Percentiles rank a stretch among this genome's conserved stretches.
Evolutionary conservation across 768 basidiomycete species (phyloP).

Genomic region (Cystofilobasidium capitatum): DNA sequence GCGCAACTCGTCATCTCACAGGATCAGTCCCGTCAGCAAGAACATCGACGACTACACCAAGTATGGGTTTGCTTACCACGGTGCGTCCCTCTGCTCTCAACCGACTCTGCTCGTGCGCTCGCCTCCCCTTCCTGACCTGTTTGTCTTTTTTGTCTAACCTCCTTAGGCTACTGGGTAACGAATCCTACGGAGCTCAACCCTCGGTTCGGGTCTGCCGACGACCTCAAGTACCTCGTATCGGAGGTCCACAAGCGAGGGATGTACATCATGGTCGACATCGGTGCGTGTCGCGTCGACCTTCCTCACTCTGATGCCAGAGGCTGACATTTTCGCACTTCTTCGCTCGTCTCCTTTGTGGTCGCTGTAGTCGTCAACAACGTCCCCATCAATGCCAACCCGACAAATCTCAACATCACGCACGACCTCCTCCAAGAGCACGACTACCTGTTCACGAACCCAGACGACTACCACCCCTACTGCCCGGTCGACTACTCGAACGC

Average conservation of each 20-base stretch:
- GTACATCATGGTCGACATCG: slow-evolving; percentile 42
- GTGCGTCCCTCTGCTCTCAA: slow-evolving; percentile 3
- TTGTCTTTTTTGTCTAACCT: background rate
- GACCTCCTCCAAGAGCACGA: slow-evolving; percentile 40
- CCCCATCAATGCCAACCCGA: slow-evolving; percentile 43
- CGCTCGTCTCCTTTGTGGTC: slow-evolving; percentile 52
- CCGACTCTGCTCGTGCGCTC: background rate
- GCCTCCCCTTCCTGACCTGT: background rate
- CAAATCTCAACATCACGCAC: slow-evolving; percentile 51
- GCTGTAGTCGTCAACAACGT: slow-evolving; percentile 81
- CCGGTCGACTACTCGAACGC: slow-evolving; percentile 58
- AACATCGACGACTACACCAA: slow-evolving; percentile 21
- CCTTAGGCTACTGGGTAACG: slow-evolving; percentile 29
- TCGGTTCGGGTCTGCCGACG: slow-evolving; percentile 62
- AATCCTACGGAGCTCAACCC: slow-evolving; percentile 46
- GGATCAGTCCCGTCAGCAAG: slow-evolving; percentile 11
- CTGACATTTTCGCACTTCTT: background rate
- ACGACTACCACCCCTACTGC: slow-evolving; percentile 64
- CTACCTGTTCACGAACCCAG: slow-evolving; percentile 35
- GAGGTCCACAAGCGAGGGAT: slow-evolving; percentile 65
- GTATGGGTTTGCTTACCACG: slow-evolving; percentile 26
- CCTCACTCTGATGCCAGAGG: background rate
- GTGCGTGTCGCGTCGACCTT: background rate
- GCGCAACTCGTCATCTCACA: background rate
- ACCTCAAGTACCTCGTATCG: slow-evolving; percentile 56